A percentile compares a stretch with the other conserved stretches of the same genome.
Conservation (phyloP, 495 filamentous ascomycete genomes). For the Cercophora newfieldiana region DNA sequence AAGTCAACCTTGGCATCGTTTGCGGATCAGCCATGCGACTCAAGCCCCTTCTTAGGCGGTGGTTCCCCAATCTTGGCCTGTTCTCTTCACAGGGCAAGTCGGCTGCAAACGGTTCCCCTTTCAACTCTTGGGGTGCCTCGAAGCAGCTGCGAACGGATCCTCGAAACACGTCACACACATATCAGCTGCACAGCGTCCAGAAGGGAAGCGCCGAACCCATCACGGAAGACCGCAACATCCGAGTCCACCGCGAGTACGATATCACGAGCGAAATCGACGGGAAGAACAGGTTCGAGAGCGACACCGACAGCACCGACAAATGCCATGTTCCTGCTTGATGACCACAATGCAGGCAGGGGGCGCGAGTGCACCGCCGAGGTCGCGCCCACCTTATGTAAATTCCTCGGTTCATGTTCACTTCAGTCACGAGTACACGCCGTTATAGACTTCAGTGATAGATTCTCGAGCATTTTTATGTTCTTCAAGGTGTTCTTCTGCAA, state of each 20-base stretch:
- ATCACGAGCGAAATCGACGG: not conserved
- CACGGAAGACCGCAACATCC: not conserved
- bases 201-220: conserved; percentile 15
- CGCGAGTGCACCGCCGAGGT: too few species aligned
- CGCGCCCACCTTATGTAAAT: too few species aligned
- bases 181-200: conserved; percentile 25
- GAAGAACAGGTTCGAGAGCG: too few species aligned
- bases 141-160: conserved; percentile 1
- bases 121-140: conserved; percentile 7
- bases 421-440: too few species aligned
- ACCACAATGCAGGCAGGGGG: too few species aligned
- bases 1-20: conserved; percentile 41
- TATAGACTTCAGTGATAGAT: too few species aligned
- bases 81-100: not conserved
- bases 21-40: conserved; percentile 35
- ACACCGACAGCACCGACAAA: too few species aligned
- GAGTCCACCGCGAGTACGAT: not conserved
- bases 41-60: conserved; percentile 23
- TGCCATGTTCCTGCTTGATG: too few species aligned
- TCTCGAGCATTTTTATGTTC: too few species aligned
- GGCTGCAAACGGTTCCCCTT: not conserved
- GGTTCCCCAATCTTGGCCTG: conserved; percentile 21
- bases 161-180: conserved; percentile 13
- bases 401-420: too few species aligned
- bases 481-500: too few species aligned